Percentiles rank a stretch among this genome's conserved stretches.
Conservation (phyloP, 2,329 filamentous ascomycete species). For the Aspergillus luchuensis region DNA sequence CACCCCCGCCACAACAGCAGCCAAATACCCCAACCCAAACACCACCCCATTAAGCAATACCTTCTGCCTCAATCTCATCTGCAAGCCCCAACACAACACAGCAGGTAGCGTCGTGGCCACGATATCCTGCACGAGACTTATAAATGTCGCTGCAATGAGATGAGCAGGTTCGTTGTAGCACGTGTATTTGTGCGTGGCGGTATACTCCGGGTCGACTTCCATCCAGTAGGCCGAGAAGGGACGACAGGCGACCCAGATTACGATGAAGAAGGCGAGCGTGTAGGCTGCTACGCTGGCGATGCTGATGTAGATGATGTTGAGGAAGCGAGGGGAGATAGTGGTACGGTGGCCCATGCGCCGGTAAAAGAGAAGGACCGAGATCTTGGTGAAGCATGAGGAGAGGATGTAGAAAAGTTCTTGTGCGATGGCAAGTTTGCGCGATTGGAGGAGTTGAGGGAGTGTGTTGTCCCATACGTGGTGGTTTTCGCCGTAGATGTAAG, state of each 20-base stretch:
- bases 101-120: slow-evolving; percentile 10
- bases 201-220: slow-evolving; percentile 6
- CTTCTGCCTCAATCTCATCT: slow-evolving; percentile 12
- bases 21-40: slow-evolving; percentile 10
- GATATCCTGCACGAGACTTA: slow-evolving; percentile 10
- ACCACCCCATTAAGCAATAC: not conserved
- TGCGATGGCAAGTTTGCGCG: slow-evolving; percentile 6
- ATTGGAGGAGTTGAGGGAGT: not conserved
- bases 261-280: slow-evolving; percentile 10
- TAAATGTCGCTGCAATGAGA: slow-evolving; percentile 4
- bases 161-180: slow-evolving; percentile 12
- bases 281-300: slow-evolving; percentile 9
- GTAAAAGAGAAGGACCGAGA: slow-evolving; percentile 12
- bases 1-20: slow-evolving; percentile 3
- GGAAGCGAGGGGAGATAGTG: slow-evolving; percentile 7
- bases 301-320: slow-evolving; percentile 8
- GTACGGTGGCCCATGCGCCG: slow-evolving; percentile 12
- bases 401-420: slow-evolving; percentile 8
- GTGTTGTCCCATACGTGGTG: slow-evolving; percentile 13
- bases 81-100: slow-evolving; percentile 2
- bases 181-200: not conserved
- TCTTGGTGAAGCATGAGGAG: slow-evolving; percentile 1
- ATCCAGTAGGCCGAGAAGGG: slow-evolving; percentile 10
- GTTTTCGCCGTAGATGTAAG: slow-evolving; percentile 9
- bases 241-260: slow-evolving; percentile 8